A percentile compares a stretch with the other conserved stretches of the same genome.
Conservation (phyloP, 2,329 filamentous ascomycete species). For the Monosporascus sp. region DNA sequence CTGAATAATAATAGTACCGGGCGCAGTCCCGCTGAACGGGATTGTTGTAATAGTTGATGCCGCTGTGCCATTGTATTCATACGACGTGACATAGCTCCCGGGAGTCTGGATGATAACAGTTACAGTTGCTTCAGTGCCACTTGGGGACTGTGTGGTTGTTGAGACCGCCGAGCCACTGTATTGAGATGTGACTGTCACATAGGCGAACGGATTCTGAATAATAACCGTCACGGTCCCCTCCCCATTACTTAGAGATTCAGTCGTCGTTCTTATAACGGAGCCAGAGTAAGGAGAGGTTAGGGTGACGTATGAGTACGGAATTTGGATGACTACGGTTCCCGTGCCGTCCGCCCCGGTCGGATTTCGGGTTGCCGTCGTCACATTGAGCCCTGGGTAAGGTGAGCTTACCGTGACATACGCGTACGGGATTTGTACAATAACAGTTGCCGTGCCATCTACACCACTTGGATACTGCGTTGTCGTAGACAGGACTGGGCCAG, state of each 20-base stretch:
- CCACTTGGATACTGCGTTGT: neutral
- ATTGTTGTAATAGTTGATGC: neutral
- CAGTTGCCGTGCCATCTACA: neutral
- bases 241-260: no score
- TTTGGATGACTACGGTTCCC: neutral
- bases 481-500: neutral
- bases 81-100: neutral
- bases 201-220: no score
- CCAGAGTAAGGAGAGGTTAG: neutral
- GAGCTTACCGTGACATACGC: neutral
- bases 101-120: neutral
- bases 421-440: neutral
- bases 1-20: neutral
- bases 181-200: no score
- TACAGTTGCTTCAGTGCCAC: neutral
- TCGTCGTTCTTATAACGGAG: no score
- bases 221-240: no score
- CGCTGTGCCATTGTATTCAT: neutral
- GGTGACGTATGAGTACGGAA: neutral
- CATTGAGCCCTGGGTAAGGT: neutral
- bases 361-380: neutral
- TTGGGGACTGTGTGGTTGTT: no score
- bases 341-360: neutral
- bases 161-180: no score
- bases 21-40: neutral